Base-by-base conservation (phyloP, 148 eudicot species). In the Silene uniflora region DNA sequence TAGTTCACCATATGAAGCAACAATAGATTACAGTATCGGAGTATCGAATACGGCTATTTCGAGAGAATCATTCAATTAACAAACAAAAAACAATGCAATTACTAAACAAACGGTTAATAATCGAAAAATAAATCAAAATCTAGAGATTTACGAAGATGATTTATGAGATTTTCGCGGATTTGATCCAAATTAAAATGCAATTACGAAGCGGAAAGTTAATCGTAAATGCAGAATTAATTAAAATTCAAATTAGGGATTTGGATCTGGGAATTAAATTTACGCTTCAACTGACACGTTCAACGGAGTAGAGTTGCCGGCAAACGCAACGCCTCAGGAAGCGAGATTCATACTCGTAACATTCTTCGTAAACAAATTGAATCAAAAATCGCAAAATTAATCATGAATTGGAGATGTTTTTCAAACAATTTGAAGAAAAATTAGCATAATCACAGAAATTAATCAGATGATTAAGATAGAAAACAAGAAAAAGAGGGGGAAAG, bases 291-390 rank as follows among this genome's bases (percentile, higher is more conserved):
- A 82, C 84, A 74, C 84, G 84, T 78, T 61, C 69, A 32, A 59
- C 81, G 79, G 81, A 74, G 70, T 62, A 18, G 72, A 49, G 21
- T 58, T 10, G 21, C 73, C 81, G 78, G 44, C 2, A 46, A 72
- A 78, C 84, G 84, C 84, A 82, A 82, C 84, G 84, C 84, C 81
- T 82, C 81, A 76, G 76, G n/a, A 71, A 78, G 81, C 81, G 76
- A 75, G 0, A 32, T 44, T 5, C 44, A 61, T 24, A 39, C 8
- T 32, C 35, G 14, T 62, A 17, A 62, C 25, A 24, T 63, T 23
- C 35, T 10, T 29, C 11, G 14, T 18, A 13, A 17, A 52, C 5
- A 13, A 25, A 62, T n/a, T 7, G 21, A 7, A 6, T 10, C 0
- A 62, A 74, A 65, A 61, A 59, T 19, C 9, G 17, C 4, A 12